Conservation (phyloP, 495 filamentous ascomycete species). For the Aspergillus bridgeri region DNA sequence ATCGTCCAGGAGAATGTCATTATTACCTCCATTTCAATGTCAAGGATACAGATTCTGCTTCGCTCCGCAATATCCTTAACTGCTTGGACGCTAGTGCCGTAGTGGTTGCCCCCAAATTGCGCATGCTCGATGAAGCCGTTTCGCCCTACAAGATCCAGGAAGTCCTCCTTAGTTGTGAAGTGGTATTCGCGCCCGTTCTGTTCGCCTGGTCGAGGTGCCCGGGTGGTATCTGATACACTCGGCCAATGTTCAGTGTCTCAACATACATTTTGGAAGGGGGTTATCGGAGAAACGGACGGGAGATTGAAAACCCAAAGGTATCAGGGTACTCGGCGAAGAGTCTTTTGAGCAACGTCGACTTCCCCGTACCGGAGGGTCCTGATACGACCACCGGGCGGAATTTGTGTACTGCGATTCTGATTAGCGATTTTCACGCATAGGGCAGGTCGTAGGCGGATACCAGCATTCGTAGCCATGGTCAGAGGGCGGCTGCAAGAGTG, state of each 20-base stretch:
- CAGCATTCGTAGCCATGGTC: conserved; percentile 30
- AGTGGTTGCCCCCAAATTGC: conserved; percentile 80
- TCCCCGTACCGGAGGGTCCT: conserved; percentile 82
- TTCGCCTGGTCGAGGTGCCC: conserved; percentile 73
- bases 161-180: conserved; percentile 67
- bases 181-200: conserved; percentile 76
- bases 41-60: conserved; percentile 43
- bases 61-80: conserved; percentile 69
- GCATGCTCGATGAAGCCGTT: conserved; percentile 87
- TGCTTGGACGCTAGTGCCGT: conserved; percentile 77
- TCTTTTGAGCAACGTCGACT: conserved; percentile 77
- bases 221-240: conserved; percentile 64
- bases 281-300: conserved; percentile 39
- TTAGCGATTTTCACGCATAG: neutral
- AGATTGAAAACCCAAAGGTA: conserved; percentile 78
- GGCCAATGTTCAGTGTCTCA: neutral
- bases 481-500: conserved; percentile 5
- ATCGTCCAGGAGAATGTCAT: conserved; percentile 30
- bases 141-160: conserved; percentile 62
- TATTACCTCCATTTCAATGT: conserved; percentile 90
- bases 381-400: conserved; percentile 77
- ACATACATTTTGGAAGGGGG: neutral
- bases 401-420: conserved; percentile 24
- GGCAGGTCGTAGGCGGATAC: conserved; percentile 11
- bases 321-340: conserved; percentile 67